Percentiles rank a stretch among this genome's conserved stretches.
Evolutionary conservation across 805 yeast species (phyloP).

Genomic region (Sugiyamaella boreocaroliniensis): DNA sequence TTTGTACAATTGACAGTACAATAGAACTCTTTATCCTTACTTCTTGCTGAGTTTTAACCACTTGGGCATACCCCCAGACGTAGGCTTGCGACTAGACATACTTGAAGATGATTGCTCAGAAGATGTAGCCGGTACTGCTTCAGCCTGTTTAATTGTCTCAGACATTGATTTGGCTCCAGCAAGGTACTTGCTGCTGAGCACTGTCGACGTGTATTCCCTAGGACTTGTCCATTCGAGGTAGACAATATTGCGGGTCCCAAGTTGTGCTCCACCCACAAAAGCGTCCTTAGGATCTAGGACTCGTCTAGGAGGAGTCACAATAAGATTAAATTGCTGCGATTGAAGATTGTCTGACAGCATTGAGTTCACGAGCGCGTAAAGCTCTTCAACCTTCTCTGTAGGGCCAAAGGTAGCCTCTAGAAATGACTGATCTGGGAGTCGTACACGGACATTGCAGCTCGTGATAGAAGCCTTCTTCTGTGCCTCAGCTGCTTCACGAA

Average conservation of each 20-base stretch:
- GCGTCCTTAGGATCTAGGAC: slow-evolving; percentile 29
- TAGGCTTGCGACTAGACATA: not conserved
- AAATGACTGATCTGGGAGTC: slow-evolving; percentile 51
- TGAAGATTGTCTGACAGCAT: slow-evolving; percentile 25
- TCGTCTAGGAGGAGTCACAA: slow-evolving; percentile 44
- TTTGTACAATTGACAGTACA: no score
- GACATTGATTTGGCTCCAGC: not conserved
- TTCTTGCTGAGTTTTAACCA: slow-evolving; percentile 16
- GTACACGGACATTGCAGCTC: slow-evolving; percentile 41
- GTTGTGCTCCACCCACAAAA: slow-evolving; percentile 35
- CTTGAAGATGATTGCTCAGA: not conserved
- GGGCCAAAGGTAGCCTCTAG: slow-evolving; percentile 47
- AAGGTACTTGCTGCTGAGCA: slow-evolving; percentile 1
- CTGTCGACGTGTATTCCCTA: not conserved
- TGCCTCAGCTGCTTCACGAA: slow-evolving; percentile 32
- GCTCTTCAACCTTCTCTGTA: slow-evolving; percentile 35
- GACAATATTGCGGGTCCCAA: slow-evolving; percentile 44
- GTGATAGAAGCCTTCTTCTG: slow-evolving; percentile 23
- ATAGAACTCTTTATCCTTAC: not conserved
- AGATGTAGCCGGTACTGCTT: not conserved
- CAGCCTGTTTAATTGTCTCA: not conserved
- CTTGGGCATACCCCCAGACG: slow-evolving; percentile 10
- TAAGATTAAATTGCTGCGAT: slow-evolving; percentile 34
- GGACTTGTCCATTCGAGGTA: slow-evolving; percentile 29
- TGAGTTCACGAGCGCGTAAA: slow-evolving; percentile 30